Conservation (phyloP, 148 eudicot genomes). For the Fallopia convolvulus region DNA sequence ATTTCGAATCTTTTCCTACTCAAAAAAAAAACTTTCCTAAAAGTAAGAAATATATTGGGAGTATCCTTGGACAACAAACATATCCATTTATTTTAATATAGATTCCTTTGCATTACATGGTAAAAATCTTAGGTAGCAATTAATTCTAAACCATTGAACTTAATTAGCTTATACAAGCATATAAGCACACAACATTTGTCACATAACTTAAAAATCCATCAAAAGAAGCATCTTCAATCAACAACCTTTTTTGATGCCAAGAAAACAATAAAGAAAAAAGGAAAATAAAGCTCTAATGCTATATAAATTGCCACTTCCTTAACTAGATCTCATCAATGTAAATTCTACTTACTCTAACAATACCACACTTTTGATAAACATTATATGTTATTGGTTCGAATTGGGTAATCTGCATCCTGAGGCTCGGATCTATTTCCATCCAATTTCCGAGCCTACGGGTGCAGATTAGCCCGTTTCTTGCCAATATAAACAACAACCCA, state of each 20-base stretch:
- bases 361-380: not conserved
- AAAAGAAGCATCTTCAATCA: constrained; percentile 5
- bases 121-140: not conserved
- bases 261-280: not conserved
- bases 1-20: too few species aligned
- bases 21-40: too few species aligned
- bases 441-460: constrained; percentile 10
- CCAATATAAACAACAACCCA: not conserved
- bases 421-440: constrained; percentile 5
- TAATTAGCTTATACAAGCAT: not conserved
- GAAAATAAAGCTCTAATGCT: not conserved
- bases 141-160: not conserved
- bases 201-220: not conserved
- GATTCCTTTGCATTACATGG: not conserved
- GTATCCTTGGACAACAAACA: not conserved
- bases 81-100: not conserved
- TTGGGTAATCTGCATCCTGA: constrained; percentile 18
- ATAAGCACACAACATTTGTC: not conserved
- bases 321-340: not conserved
- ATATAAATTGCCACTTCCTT: not conserved
- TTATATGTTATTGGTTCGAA: constrained; percentile 6
- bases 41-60: not conserved
- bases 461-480: not conserved
- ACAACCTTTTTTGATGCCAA: not conserved
- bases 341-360: not conserved